Conservation (phyloP, 345 rosid genomes). For the Lepidium aucheri region DNA sequence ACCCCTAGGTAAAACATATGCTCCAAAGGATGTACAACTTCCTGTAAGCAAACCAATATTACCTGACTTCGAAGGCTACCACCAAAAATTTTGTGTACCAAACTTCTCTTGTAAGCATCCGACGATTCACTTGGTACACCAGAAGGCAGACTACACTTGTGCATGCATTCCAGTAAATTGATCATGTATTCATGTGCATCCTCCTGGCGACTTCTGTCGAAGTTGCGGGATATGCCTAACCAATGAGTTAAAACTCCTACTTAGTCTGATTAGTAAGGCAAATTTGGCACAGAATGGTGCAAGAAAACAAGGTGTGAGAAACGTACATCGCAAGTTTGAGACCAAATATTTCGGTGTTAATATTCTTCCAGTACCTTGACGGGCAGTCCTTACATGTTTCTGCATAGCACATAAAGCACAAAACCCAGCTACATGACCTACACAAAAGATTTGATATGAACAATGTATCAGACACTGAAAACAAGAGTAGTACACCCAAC, state of each 20-base stretch:
- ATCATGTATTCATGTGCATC: slow-evolving; percentile 99
- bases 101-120: slow-evolving; percentile 82
- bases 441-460: slow-evolving; percentile 25
- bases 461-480: not conserved
- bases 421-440: slow-evolving; percentile 87
- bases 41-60: not conserved
- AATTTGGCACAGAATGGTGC: not conserved
- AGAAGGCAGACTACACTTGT: slow-evolving; percentile 89
- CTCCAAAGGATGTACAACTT: not conserved
- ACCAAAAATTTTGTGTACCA: slow-evolving; percentile 94
- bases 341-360: slow-evolving; percentile 82
- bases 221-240: slow-evolving; percentile 83
- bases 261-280: not conserved
- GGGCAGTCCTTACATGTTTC: slow-evolving; percentile 80
- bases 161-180: slow-evolving; percentile 92
- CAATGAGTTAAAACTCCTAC: slow-evolving; percentile 31
- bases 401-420: slow-evolving; percentile 98
- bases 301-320: slow-evolving; percentile 18
- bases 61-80: slow-evolving; percentile 95
- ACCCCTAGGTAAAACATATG: not conserved
- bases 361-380: slow-evolving; percentile 61
- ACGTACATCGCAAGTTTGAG: slow-evolving; percentile 88
- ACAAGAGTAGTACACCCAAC: not conserved
- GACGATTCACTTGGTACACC: slow-evolving; percentile 90
- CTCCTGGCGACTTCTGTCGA: slow-evolving; percentile 75